Conservation (phyloP, 176 grass and related monocot genomes). For the Raddia guianensis region DNA sequence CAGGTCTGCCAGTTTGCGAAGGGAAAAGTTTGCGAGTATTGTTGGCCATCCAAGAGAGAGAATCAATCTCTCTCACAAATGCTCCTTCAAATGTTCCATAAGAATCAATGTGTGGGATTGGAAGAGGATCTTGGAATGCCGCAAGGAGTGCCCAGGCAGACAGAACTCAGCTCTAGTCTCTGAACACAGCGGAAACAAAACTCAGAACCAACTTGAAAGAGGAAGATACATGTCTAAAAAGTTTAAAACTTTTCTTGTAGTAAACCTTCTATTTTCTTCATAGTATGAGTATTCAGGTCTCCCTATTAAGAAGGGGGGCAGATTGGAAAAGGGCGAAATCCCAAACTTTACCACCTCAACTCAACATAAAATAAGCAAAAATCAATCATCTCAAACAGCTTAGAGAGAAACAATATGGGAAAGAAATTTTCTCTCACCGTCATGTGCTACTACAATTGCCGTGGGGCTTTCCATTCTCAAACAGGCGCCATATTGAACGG, state of each 20-base stretch:
- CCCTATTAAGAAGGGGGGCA: neutral
- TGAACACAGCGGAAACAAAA: slow-evolving; percentile 43
- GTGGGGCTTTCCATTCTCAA: slow-evolving; percentile 74
- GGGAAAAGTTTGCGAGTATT: slow-evolving; percentile 78
- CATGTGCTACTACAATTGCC: slow-evolving; percentile 90
- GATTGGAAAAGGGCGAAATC: neutral
- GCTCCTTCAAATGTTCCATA: slow-evolving; percentile 73
- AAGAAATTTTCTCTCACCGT: slow-evolving; percentile 57
- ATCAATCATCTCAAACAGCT: neutral
- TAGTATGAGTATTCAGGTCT: neutral
- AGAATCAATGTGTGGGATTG: slow-evolving; percentile 47
- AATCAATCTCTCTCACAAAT: slow-evolving; percentile 81
- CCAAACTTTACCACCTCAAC: neutral
- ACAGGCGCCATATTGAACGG: slow-evolving; percentile 83
- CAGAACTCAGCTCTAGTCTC: slow-evolving; percentile 84
- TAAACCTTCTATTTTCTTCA: slow-evolving; percentile 62
- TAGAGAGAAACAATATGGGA: slow-evolving; percentile 16
- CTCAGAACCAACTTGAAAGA: slow-evolving; percentile 25
- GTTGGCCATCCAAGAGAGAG: slow-evolving; percentile 97
- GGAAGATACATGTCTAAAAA: neutral
- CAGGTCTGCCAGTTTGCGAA: slow-evolving; percentile 44
- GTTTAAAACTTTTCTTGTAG: slow-evolving; percentile 18
- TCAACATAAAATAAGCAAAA: neutral
- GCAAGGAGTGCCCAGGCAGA: slow-evolving; percentile 89
- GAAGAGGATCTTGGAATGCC: slow-evolving; percentile 84